Conservation (phyloP, 805 yeast species). For the Nakazawaea ishiwadae region DNA sequence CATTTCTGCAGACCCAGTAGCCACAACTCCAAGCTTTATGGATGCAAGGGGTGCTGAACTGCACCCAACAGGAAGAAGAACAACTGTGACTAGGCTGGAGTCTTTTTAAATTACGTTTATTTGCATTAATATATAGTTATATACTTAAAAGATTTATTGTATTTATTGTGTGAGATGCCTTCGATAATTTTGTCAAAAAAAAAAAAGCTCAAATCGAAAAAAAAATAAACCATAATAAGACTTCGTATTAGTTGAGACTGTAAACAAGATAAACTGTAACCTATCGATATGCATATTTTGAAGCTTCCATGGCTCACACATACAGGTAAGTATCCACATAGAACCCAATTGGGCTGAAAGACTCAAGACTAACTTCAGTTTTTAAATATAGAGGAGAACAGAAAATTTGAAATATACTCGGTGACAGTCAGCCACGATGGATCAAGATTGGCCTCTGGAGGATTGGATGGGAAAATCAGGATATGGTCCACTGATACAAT, state of each 20-base stretch:
- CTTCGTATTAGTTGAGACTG: too few species aligned
- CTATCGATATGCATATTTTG: slow-evolving; percentile 50
- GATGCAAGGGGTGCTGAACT: not conserved
- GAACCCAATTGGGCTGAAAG: too few species aligned
- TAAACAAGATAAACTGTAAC: too few species aligned
- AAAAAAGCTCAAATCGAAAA: not conserved
- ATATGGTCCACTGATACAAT: slow-evolving; percentile 76
- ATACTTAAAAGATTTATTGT: too few species aligned
- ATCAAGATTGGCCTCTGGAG: slow-evolving; percentile 85
- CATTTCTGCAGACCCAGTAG: not conserved
- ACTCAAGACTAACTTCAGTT: too few species aligned
- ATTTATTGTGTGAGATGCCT: too few species aligned
- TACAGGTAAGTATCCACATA: slow-evolving; percentile 30
- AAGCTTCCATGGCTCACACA: slow-evolving; percentile 74
- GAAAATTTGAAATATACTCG: slow-evolving; percentile 81
- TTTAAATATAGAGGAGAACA: slow-evolving; percentile 65
- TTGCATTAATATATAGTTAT: too few species aligned
- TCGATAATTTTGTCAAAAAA: too few species aligned
- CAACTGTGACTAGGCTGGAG: not conserved
- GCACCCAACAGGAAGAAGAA: not conserved
- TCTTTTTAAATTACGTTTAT: not conserved
- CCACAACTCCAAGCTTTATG: too few species aligned
- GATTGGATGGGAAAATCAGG: slow-evolving; percentile 85
- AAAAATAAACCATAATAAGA: not conserved
- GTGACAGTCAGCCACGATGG: slow-evolving; percentile 81